A percentile compares a stretch with the other conserved stretches of the same genome.
These are phyloP conservation scores for Chaetomium sp. DNA, from an alignment of 2,329 filamentous ascomycete species.

Conservation along the genomic window DNA sequence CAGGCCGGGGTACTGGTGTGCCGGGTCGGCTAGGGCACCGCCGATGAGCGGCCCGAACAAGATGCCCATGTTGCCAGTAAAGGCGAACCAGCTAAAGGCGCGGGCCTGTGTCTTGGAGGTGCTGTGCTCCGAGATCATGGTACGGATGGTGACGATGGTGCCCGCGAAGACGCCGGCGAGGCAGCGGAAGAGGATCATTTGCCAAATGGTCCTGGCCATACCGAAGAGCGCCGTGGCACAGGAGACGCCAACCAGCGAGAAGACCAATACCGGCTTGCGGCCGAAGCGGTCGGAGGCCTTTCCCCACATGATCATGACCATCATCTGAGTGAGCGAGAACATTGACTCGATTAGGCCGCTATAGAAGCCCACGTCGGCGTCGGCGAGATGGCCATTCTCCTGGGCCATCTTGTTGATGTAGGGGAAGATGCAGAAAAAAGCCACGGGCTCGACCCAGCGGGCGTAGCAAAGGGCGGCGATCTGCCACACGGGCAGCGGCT, in stretches of 20 bases:
- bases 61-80: slow-evolving; percentile 73
- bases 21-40: slow-evolving; percentile 69
- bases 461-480: slow-evolving; percentile 74
- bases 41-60: slow-evolving; percentile 71
- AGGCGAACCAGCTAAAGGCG: slow-evolving; percentile 77
- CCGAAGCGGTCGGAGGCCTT: slow-evolving; percentile 67
- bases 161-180: slow-evolving; percentile 74
- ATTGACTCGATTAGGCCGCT: slow-evolving; percentile 72
- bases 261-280: slow-evolving; percentile 71
- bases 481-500: slow-evolving; percentile 62
- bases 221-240: slow-evolving; percentile 68
- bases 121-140: slow-evolving; percentile 75
- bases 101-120: slow-evolving; percentile 69
- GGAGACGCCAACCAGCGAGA: slow-evolving; percentile 65
- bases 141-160: slow-evolving; percentile 71
- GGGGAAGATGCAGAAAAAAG: slow-evolving; percentile 83
- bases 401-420: slow-evolving; percentile 79
- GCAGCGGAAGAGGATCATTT: slow-evolving; percentile 75
- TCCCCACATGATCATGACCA: slow-evolving; percentile 78
- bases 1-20: slow-evolving; percentile 59
- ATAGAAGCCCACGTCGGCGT: slow-evolving; percentile 77
- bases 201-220: slow-evolving; percentile 63
- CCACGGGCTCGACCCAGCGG: slow-evolving; percentile 72
- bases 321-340: slow-evolving; percentile 74
- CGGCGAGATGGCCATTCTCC: slow-evolving; percentile 61